Evolutionary conservation across 2,329 filamentous ascomycete genomes (phyloP).

Genomic region (Trichophyton simii): DNA sequence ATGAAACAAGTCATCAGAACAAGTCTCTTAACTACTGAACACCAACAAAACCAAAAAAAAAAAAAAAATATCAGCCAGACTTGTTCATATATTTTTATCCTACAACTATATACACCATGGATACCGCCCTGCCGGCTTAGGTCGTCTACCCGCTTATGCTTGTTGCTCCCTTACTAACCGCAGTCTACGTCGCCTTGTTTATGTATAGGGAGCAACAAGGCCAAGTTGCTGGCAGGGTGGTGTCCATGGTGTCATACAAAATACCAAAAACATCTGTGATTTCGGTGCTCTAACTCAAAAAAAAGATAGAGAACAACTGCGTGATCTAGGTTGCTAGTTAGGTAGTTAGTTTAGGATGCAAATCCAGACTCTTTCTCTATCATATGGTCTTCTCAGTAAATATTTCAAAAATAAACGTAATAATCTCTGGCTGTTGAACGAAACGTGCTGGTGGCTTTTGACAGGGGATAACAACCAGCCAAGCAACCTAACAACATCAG

Average conservation of each 20-base stretch:
- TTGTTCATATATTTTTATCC: background rate
- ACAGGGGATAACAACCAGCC: no score
- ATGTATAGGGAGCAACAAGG: background rate
- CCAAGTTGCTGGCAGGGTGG: background rate
- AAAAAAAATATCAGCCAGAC: background rate
- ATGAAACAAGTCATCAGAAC: background rate
- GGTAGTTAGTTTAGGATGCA: background rate
- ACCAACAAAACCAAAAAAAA: background rate
- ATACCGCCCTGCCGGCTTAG: background rate
- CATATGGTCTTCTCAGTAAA: background rate
- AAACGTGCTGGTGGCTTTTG: no score
- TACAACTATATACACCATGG: background rate
- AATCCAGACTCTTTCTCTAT: background rate
- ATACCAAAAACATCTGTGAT: background rate
- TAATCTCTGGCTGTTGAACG: no score
- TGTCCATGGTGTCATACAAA: background rate
- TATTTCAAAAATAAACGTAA: background rate
- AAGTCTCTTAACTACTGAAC: background rate
- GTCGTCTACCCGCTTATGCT: background rate
- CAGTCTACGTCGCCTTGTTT: background rate
- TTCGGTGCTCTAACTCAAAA: no score
- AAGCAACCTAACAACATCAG: background rate
- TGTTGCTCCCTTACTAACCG: background rate
- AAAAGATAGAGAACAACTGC: background rate
- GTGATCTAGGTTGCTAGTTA: background rate